phyloP scores from a whole-genome alignment of 1,284 basidiomycete genomes.

The Papiliotrema laurentii region DNA sequence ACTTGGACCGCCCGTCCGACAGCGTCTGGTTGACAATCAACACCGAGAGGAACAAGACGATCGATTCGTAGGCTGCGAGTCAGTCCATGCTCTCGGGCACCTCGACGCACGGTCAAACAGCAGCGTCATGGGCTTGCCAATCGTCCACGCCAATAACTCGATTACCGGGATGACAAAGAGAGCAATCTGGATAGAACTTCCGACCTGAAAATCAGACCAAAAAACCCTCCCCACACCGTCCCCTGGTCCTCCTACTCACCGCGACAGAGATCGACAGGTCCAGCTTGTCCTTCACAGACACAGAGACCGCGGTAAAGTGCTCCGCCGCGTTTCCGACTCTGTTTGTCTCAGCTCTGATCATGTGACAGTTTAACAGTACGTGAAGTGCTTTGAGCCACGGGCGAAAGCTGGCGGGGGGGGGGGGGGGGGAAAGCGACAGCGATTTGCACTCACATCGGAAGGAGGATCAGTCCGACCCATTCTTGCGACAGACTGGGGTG shows the following conservation, averaged over 20 bases:
- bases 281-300: slow-evolving; percentile 68
- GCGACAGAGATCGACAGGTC: slow-evolving; percentile 66
- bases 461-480: slow-evolving; percentile 78
- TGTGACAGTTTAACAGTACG: neutral
- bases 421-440: neutral
- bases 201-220: slow-evolving; percentile 48
- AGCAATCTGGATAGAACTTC: slow-evolving; percentile 89
- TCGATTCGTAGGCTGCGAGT: slow-evolving; percentile 46
- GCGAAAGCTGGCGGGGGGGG: neutral
- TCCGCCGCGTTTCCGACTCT: slow-evolving; percentile 55
- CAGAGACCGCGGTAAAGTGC: slow-evolving; percentile 81
- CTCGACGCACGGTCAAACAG: slow-evolving; percentile 39
- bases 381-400: no score
- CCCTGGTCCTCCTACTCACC: slow-evolving; percentile 32
- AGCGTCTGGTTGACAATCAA: slow-evolving; percentile 77
- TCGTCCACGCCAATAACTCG: slow-evolving; percentile 52
- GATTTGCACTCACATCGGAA: slow-evolving; percentile 57
- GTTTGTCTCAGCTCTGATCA: neutral
- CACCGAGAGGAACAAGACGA: slow-evolving; percentile 58
- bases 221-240: neutral
- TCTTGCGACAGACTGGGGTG: slow-evolving; percentile 57
- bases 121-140: slow-evolving; percentile 51
- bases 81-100: neutral
- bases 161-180: slow-evolving; percentile 72
- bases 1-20: slow-evolving; percentile 56